These are phyloP conservation scores for Detonula confervacea DNA, from an alignment of 352 stramenopile genomes.

Conservation along the genomic window DNA sequence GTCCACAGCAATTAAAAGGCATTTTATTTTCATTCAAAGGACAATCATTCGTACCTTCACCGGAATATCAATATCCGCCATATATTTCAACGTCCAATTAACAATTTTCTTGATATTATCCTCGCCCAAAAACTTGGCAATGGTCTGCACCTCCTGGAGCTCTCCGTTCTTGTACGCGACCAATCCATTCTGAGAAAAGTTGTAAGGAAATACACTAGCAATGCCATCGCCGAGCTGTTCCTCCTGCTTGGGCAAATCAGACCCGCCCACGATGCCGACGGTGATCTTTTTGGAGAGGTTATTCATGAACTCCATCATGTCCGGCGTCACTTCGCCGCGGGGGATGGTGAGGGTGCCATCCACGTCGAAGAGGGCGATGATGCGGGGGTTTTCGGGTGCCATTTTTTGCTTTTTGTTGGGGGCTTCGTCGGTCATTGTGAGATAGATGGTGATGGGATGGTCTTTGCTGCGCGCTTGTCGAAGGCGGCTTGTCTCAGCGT, in stretches of 20 bases:
- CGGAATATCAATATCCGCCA: slow-evolving; percentile 92
- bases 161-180: slow-evolving; percentile 96
- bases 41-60: slow-evolving; percentile 95
- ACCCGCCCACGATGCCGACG: slow-evolving; percentile 97
- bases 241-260: slow-evolving; percentile 98
- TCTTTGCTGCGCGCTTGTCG: not conserved
- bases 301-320: slow-evolving; percentile 94
- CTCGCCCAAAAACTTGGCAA: slow-evolving; percentile 94
- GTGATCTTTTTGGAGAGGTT: slow-evolving; percentile 93
- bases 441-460: not conserved
- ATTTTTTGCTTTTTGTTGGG: slow-evolving; percentile 52
- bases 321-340: slow-evolving; percentile 89
- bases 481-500: too few relatives aligned
- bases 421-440: slow-evolving; percentile 12
- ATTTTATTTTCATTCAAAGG: too few relatives aligned
- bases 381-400: slow-evolving; percentile 87
- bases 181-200: slow-evolving; percentile 99
- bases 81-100: slow-evolving; percentile 94
- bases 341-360: slow-evolving; percentile 97
- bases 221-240: slow-evolving; percentile 96
- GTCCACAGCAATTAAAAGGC: too few relatives aligned
- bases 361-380: slow-evolving; percentile 99
- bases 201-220: slow-evolving; percentile 96
- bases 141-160: slow-evolving; percentile 90
- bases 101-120: slow-evolving; percentile 97